Evolutionary conservation across 192 early-diverging fungal genomes (phyloP), one percentile per base, ranked within the genome.

Genomic region (Chytriomyces confervae): DNA sequence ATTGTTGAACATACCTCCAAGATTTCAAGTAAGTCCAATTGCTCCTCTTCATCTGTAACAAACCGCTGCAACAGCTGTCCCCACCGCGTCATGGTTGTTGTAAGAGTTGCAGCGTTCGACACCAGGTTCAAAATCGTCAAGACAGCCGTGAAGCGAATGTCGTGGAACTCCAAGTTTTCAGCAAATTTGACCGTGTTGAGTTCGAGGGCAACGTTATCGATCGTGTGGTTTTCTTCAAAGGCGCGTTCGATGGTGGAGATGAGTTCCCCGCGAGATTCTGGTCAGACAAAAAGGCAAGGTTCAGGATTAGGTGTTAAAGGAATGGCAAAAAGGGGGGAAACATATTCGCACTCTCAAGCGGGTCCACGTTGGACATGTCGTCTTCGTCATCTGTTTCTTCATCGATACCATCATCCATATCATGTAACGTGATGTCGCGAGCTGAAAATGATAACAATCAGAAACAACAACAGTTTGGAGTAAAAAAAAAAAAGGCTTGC

Each of bases 111-210:
- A 77, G 67, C 62, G 84, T 87, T 5, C 24, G 70, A 5, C 85
- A n/a, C 75, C 93, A 89, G 71, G 93, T 86, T 62, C 84, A 97
- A 73, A 27, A 96, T 82, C 43, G 86, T 83, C 23, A 93, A 92
- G 16, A 95, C 84, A n/a, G 95, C 86, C 10, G 92, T 84, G 50
- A 84, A 84, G 7, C 95, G 89, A 77, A 97, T 86, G 80, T 95
- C 93, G 46, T 91, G 84, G 75, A 93, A 94, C 10, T 89, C 89
- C 18, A 92, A 91, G 82, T 97, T 92, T 68, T 90, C 90, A 23
- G 95, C 91, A 90, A 98, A 91, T 57, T 95, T 93, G 62, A 96
- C 83, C 5, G 92, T 92, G 67, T 93, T 96, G 16, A 98, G 84
- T 85, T 99, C 96, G 10, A 96, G 81, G 7, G 86, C 87, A 9